Conservation (phyloP, 169 alveolate genomes). For the Eimeria zaria region DNA sequence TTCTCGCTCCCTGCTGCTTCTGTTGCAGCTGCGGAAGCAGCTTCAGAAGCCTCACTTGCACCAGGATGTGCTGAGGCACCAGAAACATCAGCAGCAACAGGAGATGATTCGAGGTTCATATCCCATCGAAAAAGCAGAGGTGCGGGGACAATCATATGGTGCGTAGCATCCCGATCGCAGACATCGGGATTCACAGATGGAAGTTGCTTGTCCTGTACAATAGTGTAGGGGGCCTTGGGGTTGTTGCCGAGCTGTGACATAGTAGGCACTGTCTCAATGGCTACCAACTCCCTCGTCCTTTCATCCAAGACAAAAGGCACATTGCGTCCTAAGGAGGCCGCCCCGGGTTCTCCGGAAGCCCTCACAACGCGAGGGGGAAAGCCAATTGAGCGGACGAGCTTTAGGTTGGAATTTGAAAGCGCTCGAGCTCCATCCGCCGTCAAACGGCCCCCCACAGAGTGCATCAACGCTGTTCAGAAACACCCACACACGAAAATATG, state of each 20-base stretch:
- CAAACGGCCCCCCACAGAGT: constrained; percentile 4
- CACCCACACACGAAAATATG: neutral
- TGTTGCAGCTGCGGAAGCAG: neutral
- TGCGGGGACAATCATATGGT: neutral
- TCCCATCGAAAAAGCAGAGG: constrained; percentile 56
- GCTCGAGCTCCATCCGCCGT: constrained; percentile 39
- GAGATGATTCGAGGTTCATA: neutral
- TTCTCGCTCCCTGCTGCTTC: neutral
- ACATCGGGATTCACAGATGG: constrained; percentile 12
- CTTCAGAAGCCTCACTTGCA: too few relatives aligned
- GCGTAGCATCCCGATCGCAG: constrained; percentile 26
- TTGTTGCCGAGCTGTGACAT: neutral
- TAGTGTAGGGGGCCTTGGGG: neutral
- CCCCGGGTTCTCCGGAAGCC: neutral
- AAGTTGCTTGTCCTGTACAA: constrained; percentile 7
- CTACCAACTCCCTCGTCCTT: constrained; percentile 16
- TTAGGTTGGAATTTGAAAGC: neutral
- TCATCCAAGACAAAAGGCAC: neutral
- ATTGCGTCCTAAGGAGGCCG: neutral
- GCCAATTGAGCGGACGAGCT: neutral
- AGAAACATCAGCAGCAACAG: constrained; percentile 7
- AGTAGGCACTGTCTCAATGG: neutral
- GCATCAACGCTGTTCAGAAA: constrained; percentile 31
- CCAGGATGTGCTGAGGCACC: neutral
- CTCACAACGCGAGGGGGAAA: constrained; percentile 1